Evolutionary conservation across 148 eudicot species (phyloP).

Genomic region (Rhododendron vialii): DNA sequence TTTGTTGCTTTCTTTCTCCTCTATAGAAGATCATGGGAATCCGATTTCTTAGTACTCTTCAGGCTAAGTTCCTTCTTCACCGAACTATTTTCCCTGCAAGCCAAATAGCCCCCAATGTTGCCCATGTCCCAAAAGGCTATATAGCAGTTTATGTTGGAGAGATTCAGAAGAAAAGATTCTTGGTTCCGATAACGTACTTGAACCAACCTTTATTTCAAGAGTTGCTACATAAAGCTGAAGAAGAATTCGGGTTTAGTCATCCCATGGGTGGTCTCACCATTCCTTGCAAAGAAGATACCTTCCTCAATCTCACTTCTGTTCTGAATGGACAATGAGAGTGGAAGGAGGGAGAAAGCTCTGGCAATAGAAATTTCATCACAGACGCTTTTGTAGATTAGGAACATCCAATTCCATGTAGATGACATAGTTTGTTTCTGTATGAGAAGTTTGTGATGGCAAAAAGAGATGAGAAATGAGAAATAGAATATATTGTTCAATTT

Average conservation of each 20-base stretch:
- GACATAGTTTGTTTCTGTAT: neutral
- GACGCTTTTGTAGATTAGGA: neutral
- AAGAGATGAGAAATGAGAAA: neutral
- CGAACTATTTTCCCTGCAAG: slow-evolving; percentile 2
- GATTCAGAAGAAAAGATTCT: slow-evolving; percentile 19
- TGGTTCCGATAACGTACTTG: neutral
- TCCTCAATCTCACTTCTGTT: slow-evolving; percentile 25
- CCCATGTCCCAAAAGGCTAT: slow-evolving; percentile 29
- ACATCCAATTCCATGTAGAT: neutral
- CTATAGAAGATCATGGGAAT: slow-evolving; percentile 9
- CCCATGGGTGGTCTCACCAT: slow-evolving; percentile 62
- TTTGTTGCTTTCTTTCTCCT: neutral
- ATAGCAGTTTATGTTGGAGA: slow-evolving; percentile 51
- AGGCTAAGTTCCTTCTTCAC: neutral
- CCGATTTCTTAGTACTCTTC: neutral
- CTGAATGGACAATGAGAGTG: slow-evolving; percentile 2
- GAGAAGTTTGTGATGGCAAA: neutral
- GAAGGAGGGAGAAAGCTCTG: neutral
- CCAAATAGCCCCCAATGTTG: neutral
- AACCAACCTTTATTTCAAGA: neutral
- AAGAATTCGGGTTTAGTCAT: slow-evolving; percentile 39
- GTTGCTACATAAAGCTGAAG: neutral
- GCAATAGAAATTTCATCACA: neutral
- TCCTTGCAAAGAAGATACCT: slow-evolving; percentile 49
- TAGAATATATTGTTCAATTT: neutral